Evolutionary conservation across 1,284 basidiomycete species (phyloP).

Genomic region (Ceratobasidium sp.): DNA sequence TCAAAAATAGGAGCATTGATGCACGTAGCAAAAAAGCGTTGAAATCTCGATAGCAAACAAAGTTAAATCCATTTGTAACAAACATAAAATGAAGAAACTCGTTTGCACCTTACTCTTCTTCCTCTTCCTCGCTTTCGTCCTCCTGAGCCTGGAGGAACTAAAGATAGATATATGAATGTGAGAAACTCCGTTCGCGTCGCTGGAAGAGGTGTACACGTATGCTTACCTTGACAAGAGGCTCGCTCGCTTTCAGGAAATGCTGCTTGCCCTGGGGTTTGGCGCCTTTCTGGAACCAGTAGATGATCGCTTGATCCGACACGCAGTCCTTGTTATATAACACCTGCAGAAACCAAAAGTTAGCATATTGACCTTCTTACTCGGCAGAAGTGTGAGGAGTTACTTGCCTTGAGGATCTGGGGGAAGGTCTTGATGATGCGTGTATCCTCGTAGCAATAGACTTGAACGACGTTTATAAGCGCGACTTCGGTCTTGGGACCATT

Average conservation of each 20-base stretch:
- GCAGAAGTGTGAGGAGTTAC: constrained; percentile 45
- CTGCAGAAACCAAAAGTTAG: constrained; percentile 59
- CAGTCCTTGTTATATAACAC: constrained; percentile 96
- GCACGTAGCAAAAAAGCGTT: constrained; percentile 33
- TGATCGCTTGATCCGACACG: constrained; percentile 94
- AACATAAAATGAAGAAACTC: not conserved
- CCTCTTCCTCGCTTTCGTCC: constrained; percentile 77
- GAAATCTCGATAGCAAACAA: not conserved
- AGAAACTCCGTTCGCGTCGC: constrained; percentile 4
- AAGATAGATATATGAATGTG: not conserved
- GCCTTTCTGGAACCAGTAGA: constrained; percentile 98
- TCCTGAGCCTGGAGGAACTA: constrained; percentile 87
- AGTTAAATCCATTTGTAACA: constrained; percentile 12
- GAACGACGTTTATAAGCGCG: constrained; percentile 91
- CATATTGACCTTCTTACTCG: not conserved
- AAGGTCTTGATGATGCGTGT: constrained; percentile 94
- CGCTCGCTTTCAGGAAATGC: constrained; percentile 92
- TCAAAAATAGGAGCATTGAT: constrained; percentile 1
- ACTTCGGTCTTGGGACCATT: constrained; percentile 90
- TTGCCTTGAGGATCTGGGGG: constrained; percentile 90
- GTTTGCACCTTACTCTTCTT: constrained; percentile 50
- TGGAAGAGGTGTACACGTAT: not conserved
- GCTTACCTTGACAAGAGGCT: constrained; percentile 87
- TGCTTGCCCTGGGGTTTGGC: constrained; percentile 94
- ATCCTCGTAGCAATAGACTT: constrained; percentile 95